Conservation (phyloP, 73 alveolate genomes). For the Durusdinium trenchii region DNA sequence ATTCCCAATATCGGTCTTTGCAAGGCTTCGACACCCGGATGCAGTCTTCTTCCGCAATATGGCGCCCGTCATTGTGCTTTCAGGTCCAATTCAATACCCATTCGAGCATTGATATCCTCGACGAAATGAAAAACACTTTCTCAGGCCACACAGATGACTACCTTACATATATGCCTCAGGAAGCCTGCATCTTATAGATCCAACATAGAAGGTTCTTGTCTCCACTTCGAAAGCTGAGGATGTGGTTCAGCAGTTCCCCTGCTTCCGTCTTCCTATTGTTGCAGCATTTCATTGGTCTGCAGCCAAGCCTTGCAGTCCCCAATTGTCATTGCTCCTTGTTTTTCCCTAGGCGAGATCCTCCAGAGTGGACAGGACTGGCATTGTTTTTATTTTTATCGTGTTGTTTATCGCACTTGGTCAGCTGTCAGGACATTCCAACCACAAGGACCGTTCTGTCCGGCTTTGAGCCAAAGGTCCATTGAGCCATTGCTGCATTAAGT, state of each 20-base stretch:
- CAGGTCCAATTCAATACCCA: no score
- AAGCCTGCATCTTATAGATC: not conserved
- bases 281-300: slow-evolving; percentile 63
- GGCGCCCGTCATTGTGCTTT: slow-evolving; percentile 63
- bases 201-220: not conserved
- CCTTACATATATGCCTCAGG: slow-evolving; percentile 19
- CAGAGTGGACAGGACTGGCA: not conserved
- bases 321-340: not conserved
- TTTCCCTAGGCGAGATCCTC: not conserved
- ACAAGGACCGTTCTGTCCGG: not conserved
- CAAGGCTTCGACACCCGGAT: slow-evolving; percentile 71
- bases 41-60: slow-evolving; percentile 60
- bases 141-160: slow-evolving; percentile 62
- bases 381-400: not conserved
- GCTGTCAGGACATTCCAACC: not conserved
- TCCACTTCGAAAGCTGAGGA: slow-evolving; percentile 2
- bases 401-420: not conserved
- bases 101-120: no score
- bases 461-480: not conserved
- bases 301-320: not conserved
- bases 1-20: not conserved
- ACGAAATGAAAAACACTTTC: no score
- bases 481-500: not conserved
- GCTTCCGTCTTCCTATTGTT: slow-evolving; percentile 86
- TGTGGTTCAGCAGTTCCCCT: slow-evolving; percentile 87